Evolutionary conservation across 441 rosid genomes (phyloP), one percentile per base, ranked within the genome.

Genomic region (Corymbia calophylla): DNA sequence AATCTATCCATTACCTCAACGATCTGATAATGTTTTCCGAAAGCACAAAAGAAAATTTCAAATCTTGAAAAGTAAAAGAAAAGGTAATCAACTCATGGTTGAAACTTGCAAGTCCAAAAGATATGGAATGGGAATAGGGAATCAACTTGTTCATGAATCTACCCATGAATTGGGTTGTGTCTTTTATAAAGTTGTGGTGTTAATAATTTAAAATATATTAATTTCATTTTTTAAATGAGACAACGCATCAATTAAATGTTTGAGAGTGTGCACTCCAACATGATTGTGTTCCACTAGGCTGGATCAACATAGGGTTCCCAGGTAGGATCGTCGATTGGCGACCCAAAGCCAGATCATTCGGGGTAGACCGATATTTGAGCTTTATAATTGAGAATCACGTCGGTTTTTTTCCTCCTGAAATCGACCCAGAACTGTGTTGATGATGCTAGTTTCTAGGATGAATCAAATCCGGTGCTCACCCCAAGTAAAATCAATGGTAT

Each of bases 271-370:
- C 77, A 31, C 77, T 68, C 77, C 23, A 68, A 16, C 5, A 31
- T 15, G 25, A 68, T 29, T n/a, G 70, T n/a, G 9, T 64, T 64
- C 6, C 44, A 31, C 44, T 68, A 4, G 77, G 12, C 32, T 31
- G 23, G 17, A 68, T 18, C 44, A 8, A 10, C 44, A 39, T 31
- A 19, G 23, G 17, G 10, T 66, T 68, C 77, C 32, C 1, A 0
- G 11, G 9, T 31, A 18, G 35, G 32, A 32, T 68, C 10, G 23
- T 3, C 7, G 0, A 32, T 17, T 68, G 23, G 23, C 8, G 17
- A 16, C 18, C 19, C 44, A 8, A 7, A 31, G 44, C 4, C 10
- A 23, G 9, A 10, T 44, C 14, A 2, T 18, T 44, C 1, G 0
- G 39, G 27, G 15, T 8, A 77, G 8, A n/a, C n/a, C 2, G 8